A percentile compares a stretch with the other conserved stretches of the same genome.
phyloP scores from a whole-genome alignment of 1,139 yeast genomes.

The Barnettozyma hawaiiensis region DNA sequence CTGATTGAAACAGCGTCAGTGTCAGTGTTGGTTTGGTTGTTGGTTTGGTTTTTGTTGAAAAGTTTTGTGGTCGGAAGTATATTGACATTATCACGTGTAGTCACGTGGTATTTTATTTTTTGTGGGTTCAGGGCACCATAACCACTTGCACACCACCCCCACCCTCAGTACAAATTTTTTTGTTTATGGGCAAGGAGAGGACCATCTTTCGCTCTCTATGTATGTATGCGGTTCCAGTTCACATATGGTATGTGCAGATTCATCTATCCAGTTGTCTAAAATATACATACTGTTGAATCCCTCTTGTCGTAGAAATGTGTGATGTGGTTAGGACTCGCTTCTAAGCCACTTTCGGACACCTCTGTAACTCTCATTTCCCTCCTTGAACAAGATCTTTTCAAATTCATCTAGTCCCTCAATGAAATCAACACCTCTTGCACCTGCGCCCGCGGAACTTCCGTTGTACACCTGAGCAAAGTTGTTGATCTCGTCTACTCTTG shows the following conservation, averaged over 20 bases:
- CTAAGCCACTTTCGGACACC: conserved; percentile 60
- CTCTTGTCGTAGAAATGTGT: too few species aligned
- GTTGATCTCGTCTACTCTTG: conserved; percentile 64
- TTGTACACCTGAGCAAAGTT: conserved; percentile 60
- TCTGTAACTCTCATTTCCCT: conserved; percentile 56
- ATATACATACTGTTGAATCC: too few species aligned
- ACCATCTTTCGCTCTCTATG: too few species aligned
- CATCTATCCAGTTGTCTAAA: too few species aligned
- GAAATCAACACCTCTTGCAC: conserved; percentile 38
- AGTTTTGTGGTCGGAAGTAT: background rate
- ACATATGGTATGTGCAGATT: too few species aligned
- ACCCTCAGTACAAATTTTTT: too few species aligned
- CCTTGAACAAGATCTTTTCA: conserved; percentile 56
- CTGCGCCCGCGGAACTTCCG: conserved; percentile 6
- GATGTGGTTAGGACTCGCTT: conserved; percentile 35
- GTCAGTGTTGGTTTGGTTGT: background rate
- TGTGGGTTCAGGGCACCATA: background rate
- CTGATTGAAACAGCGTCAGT: background rate
- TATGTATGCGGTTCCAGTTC: too few species aligned
- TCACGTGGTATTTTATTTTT: too few species aligned
- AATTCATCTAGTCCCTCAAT: conserved; percentile 67
- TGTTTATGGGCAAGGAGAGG: too few species aligned
- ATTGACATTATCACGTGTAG: background rate
- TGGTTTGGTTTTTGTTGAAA: too few species aligned
- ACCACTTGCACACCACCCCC: too few species aligned